Percentiles rank a stretch among this genome's conserved stretches.
These are phyloP conservation scores for Candida ponderosae DNA, from an alignment of 805 yeast genomes.

Conservation along the genomic window DNA sequence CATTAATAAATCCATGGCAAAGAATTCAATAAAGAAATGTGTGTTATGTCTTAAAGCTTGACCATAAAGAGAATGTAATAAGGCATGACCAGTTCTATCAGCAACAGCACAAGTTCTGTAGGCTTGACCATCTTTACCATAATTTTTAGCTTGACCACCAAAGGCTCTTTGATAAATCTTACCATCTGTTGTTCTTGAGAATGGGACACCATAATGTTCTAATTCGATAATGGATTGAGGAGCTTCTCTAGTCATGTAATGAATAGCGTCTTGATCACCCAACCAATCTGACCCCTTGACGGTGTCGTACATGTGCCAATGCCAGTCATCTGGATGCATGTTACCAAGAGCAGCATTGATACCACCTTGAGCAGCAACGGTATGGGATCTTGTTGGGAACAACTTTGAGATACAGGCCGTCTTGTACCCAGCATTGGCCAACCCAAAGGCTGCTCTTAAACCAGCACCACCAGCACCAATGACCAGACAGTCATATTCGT, in stretches of 20 bases:
- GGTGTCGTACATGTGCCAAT: conserved; percentile 99
- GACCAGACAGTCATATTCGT: conserved; percentile 96
- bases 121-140: conserved; percentile 98
- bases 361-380: conserved; percentile 99
- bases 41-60: conserved; percentile 96
- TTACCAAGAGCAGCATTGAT: conserved; percentile 98
- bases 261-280: conserved; percentile 99
- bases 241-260: conserved; percentile 98
- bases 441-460: conserved; percentile 95
- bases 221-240: conserved; percentile 92
- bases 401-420: conserved; percentile 96
- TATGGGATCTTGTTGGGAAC: conserved; percentile 97
- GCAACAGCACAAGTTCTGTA: conserved; percentile 99
- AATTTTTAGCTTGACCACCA: conserved; percentile 95
- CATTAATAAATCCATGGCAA: conserved; percentile 90
- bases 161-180: conserved; percentile 97
- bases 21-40: conserved; percentile 95
- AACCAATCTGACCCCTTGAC: conserved; percentile 99
- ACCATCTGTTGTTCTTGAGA: conserved; percentile 94
- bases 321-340: conserved; percentile 98
- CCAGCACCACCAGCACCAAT: conserved; percentile 99
- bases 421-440: conserved; percentile 94
- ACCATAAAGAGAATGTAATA: conserved; percentile 91
- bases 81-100: conserved; percentile 97
- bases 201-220: conserved; percentile 98